Base-by-base conservation (phyloP, 2,329 filamentous ascomycete species). In the Exophiala calicioides region DNA sequence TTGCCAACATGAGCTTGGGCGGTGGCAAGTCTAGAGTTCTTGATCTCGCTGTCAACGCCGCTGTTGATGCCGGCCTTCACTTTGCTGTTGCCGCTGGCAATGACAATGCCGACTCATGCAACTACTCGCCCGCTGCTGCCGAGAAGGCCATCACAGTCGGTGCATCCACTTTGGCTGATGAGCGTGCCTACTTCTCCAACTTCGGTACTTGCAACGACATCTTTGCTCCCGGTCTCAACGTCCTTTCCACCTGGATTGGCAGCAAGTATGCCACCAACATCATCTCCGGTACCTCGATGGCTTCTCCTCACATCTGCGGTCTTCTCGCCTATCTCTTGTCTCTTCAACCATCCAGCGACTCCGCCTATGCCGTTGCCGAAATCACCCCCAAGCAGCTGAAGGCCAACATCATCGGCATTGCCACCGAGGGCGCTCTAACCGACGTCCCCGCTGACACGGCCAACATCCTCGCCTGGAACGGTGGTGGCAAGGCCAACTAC, bases 151-250 rank as follows among this genome's bases (percentile, higher is more conserved):
- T 98, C 68, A 98, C 93, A 49, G 93, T 98, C 56, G 94, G 91
- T 72, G 93, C 93, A 59, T 95, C 90, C 34, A 93, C 88, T 60
- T 82, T 98, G 51, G 82, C 86, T 64, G 93, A 98, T 68, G 88
- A 89, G 79, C 91, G 93, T 74, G 93, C 93, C 58, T 98, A 97
- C 82, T 98, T 98, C 84, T 98, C 94, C 82, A 98, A 98, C 87
- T 97, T 85, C 72, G 93, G 93, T 71, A 47, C 40, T 21, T 98
- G 93, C 82, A 95, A 91, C 69, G 93, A 98, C 74, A 95, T 98
- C 79, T 98, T 98, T 65, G 93, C 90, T 56, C 93, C 93, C 52
- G 93, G 93, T 66, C 80, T 96, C 64, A 95, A 90, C 84, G 95
- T 98, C 64, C 82, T 88, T 63, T 98, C 93, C 58, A 97, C 93